Conservation (phyloP, 768 basidiomycete species). For the Collybiopsis confluens region DNA sequence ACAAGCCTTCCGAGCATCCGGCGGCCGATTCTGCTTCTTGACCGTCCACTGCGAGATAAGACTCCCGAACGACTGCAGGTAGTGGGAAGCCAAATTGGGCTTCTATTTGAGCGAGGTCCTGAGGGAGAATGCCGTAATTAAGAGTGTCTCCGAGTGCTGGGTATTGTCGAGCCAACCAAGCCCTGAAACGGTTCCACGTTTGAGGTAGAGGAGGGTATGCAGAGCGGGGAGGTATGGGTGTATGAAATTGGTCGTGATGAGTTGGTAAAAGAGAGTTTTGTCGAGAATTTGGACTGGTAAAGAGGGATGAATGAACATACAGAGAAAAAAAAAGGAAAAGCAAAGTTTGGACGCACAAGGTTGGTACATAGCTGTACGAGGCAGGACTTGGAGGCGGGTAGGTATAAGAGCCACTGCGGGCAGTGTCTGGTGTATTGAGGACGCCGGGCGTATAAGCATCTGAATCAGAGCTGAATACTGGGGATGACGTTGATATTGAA, state of each 20-base stretch:
- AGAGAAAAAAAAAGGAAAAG: slow-evolving; percentile 1
- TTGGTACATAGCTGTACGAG: slow-evolving; percentile 58
- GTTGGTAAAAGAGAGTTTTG: slow-evolving; percentile 61
- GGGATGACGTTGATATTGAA: slow-evolving; percentile 74
- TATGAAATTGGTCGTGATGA: slow-evolving; percentile 51
- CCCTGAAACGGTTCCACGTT: slow-evolving; percentile 81
- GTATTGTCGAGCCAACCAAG: slow-evolving; percentile 83
- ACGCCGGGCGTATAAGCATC: slow-evolving; percentile 59
- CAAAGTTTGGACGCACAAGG: slow-evolving; percentile 38
- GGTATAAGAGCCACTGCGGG: slow-evolving; percentile 55
- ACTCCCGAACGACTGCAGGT: slow-evolving; percentile 86
- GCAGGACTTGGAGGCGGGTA: slow-evolving; percentile 68
- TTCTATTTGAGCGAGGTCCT: slow-evolving; percentile 78
- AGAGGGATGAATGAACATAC: slow-evolving; percentile 9
- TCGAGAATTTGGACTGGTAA: slow-evolving; percentile 40
- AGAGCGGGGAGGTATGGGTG: slow-evolving; percentile 35
- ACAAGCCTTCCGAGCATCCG: slow-evolving; percentile 85
- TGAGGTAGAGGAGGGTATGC: slow-evolving; percentile 74
- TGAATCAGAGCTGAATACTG: slow-evolving; percentile 46
- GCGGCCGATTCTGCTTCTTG: slow-evolving; percentile 90
- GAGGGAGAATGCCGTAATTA: slow-evolving; percentile 82
- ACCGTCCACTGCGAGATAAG: slow-evolving; percentile 83
- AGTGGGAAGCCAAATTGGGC: slow-evolving; percentile 80
- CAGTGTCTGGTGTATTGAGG: slow-evolving; percentile 42
- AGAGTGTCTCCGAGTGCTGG: slow-evolving; percentile 95